A percentile compares a stretch with the other conserved stretches of the same genome.
phyloP scores from a whole-genome alignment of 176 grass and related monocot genomes.

The Musa troglodytarum region DNA sequence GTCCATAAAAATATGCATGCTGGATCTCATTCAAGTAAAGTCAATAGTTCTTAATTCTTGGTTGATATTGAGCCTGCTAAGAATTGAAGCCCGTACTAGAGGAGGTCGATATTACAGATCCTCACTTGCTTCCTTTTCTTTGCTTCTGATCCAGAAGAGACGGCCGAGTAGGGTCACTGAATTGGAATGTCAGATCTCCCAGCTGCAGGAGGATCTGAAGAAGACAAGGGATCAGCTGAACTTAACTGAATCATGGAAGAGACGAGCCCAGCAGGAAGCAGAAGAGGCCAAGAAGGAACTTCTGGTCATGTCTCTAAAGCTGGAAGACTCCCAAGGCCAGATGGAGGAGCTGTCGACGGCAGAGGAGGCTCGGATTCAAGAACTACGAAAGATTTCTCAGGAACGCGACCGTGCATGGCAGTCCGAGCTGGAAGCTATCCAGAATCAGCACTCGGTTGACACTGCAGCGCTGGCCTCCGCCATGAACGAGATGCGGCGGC shows the following conservation, averaged over 20 bases:
- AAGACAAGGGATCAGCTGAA: constrained; percentile 68
- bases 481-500: constrained; percentile 66
- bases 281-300: constrained; percentile 49
- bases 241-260: constrained; percentile 48
- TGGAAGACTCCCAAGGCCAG: constrained; percentile 37
- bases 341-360: constrained; percentile 45
- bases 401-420: constrained; percentile 96
- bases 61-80: too few species aligned
- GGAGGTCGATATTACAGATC: too few species aligned
- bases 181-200: constrained; percentile 52
- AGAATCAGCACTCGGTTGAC: constrained; percentile 83
- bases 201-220: constrained; percentile 75
- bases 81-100: too few species aligned
- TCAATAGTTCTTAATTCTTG: too few species aligned
- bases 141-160: constrained; percentile 49
- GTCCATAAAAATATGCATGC: too few species aligned
- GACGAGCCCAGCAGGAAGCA: constrained; percentile 60
- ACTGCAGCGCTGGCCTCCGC: constrained; percentile 55
- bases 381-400: constrained; percentile 75
- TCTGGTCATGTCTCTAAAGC: constrained; percentile 29
- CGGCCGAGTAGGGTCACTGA: constrained; percentile 44
- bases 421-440: constrained; percentile 82
- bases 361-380: constrained; percentile 58
- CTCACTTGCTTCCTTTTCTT: constrained; percentile 5
- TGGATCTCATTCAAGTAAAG: too few species aligned